Evolutionary conservation across 2,329 filamentous ascomycete genomes (phyloP), one percentile per base, ranked within the genome.

Genomic region (Ophiocordyceps camponoti-rufipedis): DNA sequence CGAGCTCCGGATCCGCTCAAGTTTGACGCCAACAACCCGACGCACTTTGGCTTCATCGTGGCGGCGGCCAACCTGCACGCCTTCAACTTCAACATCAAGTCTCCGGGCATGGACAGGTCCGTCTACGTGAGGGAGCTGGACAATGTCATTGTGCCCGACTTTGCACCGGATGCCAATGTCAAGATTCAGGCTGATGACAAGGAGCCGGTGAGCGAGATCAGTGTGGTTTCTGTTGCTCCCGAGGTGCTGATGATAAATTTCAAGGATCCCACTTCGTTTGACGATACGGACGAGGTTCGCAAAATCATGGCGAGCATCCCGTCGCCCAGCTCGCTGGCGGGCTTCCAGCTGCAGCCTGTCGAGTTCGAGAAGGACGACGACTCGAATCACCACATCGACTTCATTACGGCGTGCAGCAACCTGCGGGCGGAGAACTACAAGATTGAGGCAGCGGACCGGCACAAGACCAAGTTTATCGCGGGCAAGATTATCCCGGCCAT

Each of bases 301-400:
- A 74, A 77, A 49, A 76, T 98, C 43, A 72, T 79, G 14, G 69
- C 75, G 14, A 74, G 76, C 49, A 71, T 98, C 31, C 91, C 91
- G 1, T 68, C 80, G 5, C 80, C 89, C 14, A 88, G 82, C 59
- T 78, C 79, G 39, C 68, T 98, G 44, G 82, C 85, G 28, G 87
- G 86, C 32, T 94, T 93, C 73, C 88, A 88, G 65, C 69, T 98
- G 45, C 78, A 80, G 47, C 85, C 89, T 3, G 91, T 96, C 6
- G 91, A 96, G 55, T 98, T 98, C 56, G 87, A 98, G 66, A 98
- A 98, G 72, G 91, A 98, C 52, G 91, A 98, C 56, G 93, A 98
- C 62, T 85, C 82, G 44, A 98, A 98, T 64, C 78, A 91, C 64
- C 91, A 98, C 69, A 98, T 98, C 56, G 91, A 96, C 64, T 98